Evolutionary conservation across 1,284 basidiomycete species (phyloP).

Genomic region (Pseudozyma flocculosa): DNA sequence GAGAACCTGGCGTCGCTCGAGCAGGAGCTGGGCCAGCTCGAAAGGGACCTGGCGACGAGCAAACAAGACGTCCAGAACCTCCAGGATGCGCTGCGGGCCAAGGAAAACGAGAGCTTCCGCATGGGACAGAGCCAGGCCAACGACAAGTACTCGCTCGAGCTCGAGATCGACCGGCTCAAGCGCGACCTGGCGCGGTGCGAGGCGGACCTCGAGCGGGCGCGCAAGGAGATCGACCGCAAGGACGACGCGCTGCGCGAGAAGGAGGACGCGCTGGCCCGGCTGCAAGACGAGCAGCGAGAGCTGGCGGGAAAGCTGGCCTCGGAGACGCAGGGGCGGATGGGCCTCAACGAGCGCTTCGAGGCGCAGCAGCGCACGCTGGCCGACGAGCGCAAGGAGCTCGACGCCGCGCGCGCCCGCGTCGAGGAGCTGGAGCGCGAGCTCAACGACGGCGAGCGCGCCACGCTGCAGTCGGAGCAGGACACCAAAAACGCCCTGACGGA

Average conservation of each 20-base stretch:
- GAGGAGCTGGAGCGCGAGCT: slow-evolving; percentile 78
- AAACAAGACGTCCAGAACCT: slow-evolving; percentile 58
- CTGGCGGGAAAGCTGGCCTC: slow-evolving; percentile 43
- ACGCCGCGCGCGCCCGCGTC: slow-evolving; percentile 24
- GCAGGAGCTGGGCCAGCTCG: slow-evolving; percentile 40
- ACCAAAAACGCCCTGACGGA: slow-evolving; percentile 88
- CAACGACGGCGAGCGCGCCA: slow-evolving; percentile 76
- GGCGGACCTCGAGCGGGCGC: slow-evolving; percentile 73
- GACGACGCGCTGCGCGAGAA: slow-evolving; percentile 69
- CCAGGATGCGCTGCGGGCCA: slow-evolving; percentile 70
- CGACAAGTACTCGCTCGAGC: slow-evolving; percentile 80
- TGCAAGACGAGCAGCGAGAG: slow-evolving; percentile 45
- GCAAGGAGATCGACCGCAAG: slow-evolving; percentile 71
- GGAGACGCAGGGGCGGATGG: slow-evolving; percentile 43
- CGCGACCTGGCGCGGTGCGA: slow-evolving; percentile 80
- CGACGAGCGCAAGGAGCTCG: slow-evolving; percentile 37
- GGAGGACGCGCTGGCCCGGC: slow-evolving; percentile 69
- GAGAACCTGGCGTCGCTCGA: slow-evolving; percentile 40
- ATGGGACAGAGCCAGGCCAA: slow-evolving; percentile 78
- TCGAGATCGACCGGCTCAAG: slow-evolving; percentile 84
- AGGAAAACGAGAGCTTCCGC: slow-evolving; percentile 65
- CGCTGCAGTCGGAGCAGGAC: slow-evolving; percentile 72
- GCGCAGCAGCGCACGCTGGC: slow-evolving; percentile 34
- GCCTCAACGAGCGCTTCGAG: slow-evolving; percentile 52
- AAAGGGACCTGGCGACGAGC: slow-evolving; percentile 35